Evolutionary conservation across 2,329 filamentous ascomycete species (phyloP).

Genomic region (Xylaria multiplex): DNA sequence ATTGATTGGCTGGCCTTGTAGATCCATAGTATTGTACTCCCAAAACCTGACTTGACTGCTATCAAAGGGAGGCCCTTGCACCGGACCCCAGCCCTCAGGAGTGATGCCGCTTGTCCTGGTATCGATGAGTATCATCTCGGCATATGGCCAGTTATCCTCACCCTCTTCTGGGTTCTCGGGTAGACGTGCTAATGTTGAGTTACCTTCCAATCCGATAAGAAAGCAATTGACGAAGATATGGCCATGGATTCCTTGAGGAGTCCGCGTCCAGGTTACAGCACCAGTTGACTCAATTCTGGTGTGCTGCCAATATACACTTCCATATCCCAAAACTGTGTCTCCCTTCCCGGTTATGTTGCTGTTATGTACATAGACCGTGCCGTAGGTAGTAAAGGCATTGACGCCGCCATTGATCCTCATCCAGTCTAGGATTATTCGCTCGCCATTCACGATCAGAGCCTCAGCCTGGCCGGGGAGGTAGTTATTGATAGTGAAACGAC

Average conservation of each 20-base stretch:
- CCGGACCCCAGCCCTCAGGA: slow-evolving; percentile 31
- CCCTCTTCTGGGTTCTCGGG: slow-evolving; percentile 32
- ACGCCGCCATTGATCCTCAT: slow-evolving; percentile 29
- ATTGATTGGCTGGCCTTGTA: slow-evolving; percentile 20
- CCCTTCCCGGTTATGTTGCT: slow-evolving; percentile 26
- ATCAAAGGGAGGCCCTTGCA: slow-evolving; percentile 31
- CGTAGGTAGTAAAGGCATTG: slow-evolving; percentile 32
- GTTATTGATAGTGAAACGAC: slow-evolving; percentile 29
- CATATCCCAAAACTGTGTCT: slow-evolving; percentile 31
- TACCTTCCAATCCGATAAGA: slow-evolving; percentile 23
- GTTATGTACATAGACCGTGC: slow-evolving; percentile 26
- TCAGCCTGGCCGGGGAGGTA: slow-evolving; percentile 31
- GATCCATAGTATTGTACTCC: slow-evolving; percentile 33
- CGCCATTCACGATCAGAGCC: slow-evolving; percentile 24
- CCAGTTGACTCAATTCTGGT: slow-evolving; percentile 27
- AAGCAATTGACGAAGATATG: slow-evolving; percentile 32
- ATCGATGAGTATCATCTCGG: slow-evolving; percentile 31
- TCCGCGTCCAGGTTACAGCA: slow-evolving; percentile 33
- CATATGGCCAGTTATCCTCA: slow-evolving; percentile 35
- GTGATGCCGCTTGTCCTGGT: slow-evolving; percentile 28
- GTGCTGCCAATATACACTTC: slow-evolving; percentile 31
- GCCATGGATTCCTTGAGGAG: slow-evolving; percentile 31
- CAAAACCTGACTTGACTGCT: slow-evolving; percentile 28
- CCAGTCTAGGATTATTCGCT: slow-evolving; percentile 21
- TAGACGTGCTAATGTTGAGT: slow-evolving; percentile 29